Base-by-base conservation (phyloP, 2,329 filamentous ascomycete genomes). In the Diaporthe eres region DNA sequence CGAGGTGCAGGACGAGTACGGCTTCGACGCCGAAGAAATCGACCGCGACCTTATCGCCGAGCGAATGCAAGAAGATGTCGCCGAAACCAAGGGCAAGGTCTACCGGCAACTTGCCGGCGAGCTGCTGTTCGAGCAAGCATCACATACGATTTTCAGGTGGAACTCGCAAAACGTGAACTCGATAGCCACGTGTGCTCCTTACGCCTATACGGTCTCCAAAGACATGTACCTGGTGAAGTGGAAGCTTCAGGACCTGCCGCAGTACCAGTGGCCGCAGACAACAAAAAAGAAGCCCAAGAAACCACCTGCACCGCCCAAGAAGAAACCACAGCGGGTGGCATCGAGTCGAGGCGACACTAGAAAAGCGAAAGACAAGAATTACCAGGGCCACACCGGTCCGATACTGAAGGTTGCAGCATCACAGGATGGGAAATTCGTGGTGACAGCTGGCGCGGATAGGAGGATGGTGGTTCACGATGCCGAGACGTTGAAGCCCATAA, bases 1-100 rank as follows among this genome's bases (percentile, higher is more conserved):
- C 81, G 94, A 98, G 79, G 92, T 95, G 15, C 78, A 83, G 79
- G 93, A 97, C 80, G 94, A 95, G 78, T 90, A 90, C 72, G 97
- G 95, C 53, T 99, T 98, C 82, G 95, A 99, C 85, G 97, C 97
- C 10, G 95, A 93, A 80, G 95, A 98, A 72, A 94, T 99, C 75
- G 97, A 98, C 85, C 90, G 94, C 76, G 97, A 99, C 82, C 87
- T 98, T 80, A 96, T 99, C 80, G 95, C 96, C 57, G 94, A 98
- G 84, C 89, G 96, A 80, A 87, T 99, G 80, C 92, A 96, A 84
- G 95, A 98, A 85, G 97, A 98, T 83, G 94, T 97, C 58, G 93
- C 97, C 71, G 97, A 98, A 85, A 91, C 92, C 74, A 98, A 98
- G 86, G 97, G 97, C 75, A 93, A 94, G 80, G 90, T 98, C 68